Evolutionary conservation across 1,284 basidiomycete species (phyloP).

Genomic region (Pascua guehoae): DNA sequence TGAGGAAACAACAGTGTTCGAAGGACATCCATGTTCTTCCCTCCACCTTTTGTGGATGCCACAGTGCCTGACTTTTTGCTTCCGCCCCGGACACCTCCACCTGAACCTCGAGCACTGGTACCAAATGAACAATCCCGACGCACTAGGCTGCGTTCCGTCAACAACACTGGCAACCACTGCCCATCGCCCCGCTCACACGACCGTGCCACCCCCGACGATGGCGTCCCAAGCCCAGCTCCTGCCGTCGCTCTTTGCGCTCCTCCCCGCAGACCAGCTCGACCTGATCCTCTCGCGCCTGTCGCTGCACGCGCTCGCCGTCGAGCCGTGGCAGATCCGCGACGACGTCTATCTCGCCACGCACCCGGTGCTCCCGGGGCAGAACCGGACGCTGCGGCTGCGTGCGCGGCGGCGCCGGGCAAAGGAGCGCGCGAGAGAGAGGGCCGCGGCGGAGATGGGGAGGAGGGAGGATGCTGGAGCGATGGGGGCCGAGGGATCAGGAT

Average conservation of each 20-base stretch:
- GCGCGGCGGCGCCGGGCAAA: slow-evolving; percentile 6
- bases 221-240: slow-evolving; percentile 24
- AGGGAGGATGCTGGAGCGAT: no score
- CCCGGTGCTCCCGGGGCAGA: slow-evolving; percentile 31
- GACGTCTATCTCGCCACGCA: slow-evolving; percentile 30
- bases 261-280: slow-evolving; percentile 24
- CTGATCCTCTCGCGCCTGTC: slow-evolving; percentile 32
- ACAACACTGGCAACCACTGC: neutral
- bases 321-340: slow-evolving; percentile 26
- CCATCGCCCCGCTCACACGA: no score
- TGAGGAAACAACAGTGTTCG: neutral
- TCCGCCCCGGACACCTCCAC: slow-evolving; percentile 2
- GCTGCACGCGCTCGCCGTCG: slow-evolving; percentile 28
- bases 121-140: no score
- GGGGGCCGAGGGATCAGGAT: no score
- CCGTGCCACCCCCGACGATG: slow-evolving; percentile 10
- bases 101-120: no score
- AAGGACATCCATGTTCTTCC: neutral
- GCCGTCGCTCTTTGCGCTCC: slow-evolving; percentile 37
- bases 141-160: neutral
- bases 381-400: slow-evolving; percentile 23
- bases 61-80: slow-evolving; percentile 2
- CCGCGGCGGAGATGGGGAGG: neutral
- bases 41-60: neutral
- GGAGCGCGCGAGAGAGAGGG: neutral